Evolutionary conservation across 441 rosid species (phyloP), one percentile per base, ranked within the genome.

Genomic region (Mallotus japonicus): DNA sequence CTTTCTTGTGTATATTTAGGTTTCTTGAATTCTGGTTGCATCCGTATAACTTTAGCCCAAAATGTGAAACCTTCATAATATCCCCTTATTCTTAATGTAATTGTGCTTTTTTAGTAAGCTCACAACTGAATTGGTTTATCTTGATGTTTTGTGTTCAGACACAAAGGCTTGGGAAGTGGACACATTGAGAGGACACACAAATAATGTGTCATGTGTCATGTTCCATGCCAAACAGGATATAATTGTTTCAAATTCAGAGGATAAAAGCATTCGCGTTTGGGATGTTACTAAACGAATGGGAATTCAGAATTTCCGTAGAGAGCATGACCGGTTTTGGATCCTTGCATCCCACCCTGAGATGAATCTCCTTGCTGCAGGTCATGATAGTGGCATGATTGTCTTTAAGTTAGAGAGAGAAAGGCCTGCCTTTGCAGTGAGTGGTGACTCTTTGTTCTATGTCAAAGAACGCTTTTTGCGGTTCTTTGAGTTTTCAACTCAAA

Each of bases 121-220:
- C 37, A 40, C 55, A 20, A 49, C 46, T 81, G 15, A 72, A 19
- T 55, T 49, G 4, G 63, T 54, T 17, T 42, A 46, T 65, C 71
- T 56, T 50, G 37, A 40, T 56, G 58, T 54, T 61, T 60, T 79
- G 17, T 62, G 79, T 77, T 77, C 93, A 93, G 98, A 88, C 72
- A 88, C 97, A 61, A 88, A 91, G 85, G 93, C 92, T 44, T 93
- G 97, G 93, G 97, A 93, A 81, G 97, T 91, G 75, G 97, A 91
- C 83, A 91, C 96, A 5, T 77, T 93, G 74, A 87, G 93, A 79
- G 98, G 98, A 40, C 98, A 93, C 78, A 91, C 81, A 90, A 88
- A 89, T 73, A 91, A 91, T 11, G 96, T 93, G 66, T 91, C 98
- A 66, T 88, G 93, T 34, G 97, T 93, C 47, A 81, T 89, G 94